phyloP scores from a whole-genome alignment of 2,329 filamentous ascomycete genomes.

The Phoma sp. region DNA sequence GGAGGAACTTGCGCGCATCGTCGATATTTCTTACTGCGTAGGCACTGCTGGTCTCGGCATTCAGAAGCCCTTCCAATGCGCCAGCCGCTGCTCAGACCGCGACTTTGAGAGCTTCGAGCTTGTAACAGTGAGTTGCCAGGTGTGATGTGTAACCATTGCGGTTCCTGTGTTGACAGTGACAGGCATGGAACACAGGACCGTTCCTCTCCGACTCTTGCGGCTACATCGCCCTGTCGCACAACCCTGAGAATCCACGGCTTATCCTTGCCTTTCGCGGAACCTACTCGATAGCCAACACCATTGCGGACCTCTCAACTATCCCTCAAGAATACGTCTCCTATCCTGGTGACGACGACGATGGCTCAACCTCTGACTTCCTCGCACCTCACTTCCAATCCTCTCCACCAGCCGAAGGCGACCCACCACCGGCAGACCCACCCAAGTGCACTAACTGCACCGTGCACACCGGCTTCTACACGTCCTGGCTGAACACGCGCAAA shows the following conservation, averaged over 20 bases:
- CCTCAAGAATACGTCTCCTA: slow-evolving; percentile 93
- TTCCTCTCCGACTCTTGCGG: slow-evolving; percentile 90
- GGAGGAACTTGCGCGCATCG: slow-evolving; percentile 86
- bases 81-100: slow-evolving; percentile 78
- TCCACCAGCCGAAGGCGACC: slow-evolving; percentile 18
- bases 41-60: slow-evolving; percentile 84
- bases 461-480: slow-evolving; percentile 85
- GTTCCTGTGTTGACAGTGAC: slow-evolving; percentile 15
- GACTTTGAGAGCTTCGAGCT: slow-evolving; percentile 84
- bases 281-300: slow-evolving; percentile 89
- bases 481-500: slow-evolving; percentile 78
- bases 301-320: slow-evolving; percentile 86
- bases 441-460: slow-evolving; percentile 88
- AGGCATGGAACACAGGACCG: slow-evolving; percentile 88
- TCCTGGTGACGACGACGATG: slow-evolving; percentile 59
- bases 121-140: slow-evolving; percentile 58
- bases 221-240: slow-evolving; percentile 87
- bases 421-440: slow-evolving; percentile 47
- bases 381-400: slow-evolving; percentile 21
- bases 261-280: slow-evolving; percentile 92
- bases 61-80: slow-evolving; percentile 80
- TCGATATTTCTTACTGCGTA: slow-evolving; percentile 95
- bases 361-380: slow-evolving; percentile 38
- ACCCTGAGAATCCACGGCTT: slow-evolving; percentile 65
- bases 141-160: not conserved